Percentiles rank a stretch among this genome's conserved stretches.
Conservation (phyloP, 176 grass and related monocot species). For the Oryza nivara region DNA sequence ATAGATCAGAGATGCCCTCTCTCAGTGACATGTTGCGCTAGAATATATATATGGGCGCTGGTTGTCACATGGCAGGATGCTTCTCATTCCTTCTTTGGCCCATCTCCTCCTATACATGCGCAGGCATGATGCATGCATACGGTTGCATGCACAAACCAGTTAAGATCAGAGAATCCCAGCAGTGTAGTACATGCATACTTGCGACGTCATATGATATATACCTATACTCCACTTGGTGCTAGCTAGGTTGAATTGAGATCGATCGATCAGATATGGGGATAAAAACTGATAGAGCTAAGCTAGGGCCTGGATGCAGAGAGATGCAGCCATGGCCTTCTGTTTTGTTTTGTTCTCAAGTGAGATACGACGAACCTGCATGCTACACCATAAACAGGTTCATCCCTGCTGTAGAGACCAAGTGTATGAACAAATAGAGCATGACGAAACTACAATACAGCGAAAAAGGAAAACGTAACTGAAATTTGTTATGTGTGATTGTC, state of each 20-base stretch:
- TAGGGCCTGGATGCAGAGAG: not conserved
- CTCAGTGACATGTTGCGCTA: not conserved
- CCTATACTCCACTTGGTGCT: not conserved
- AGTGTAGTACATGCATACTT: not conserved
- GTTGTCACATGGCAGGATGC: slow-evolving; percentile 50
- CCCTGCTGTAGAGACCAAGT: too few relatives aligned
- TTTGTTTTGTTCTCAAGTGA: slow-evolving; percentile 32
- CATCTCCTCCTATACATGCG: slow-evolving; percentile 14
- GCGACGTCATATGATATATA: not conserved
- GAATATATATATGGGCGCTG: slow-evolving; percentile 12
- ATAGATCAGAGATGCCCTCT: not conserved
- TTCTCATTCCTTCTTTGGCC: slow-evolving; percentile 61
- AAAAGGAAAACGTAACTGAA: too few relatives aligned
- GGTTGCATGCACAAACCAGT: not conserved
- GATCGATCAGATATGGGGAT: not conserved
- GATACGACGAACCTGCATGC: not conserved
- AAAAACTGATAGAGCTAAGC: not conserved
- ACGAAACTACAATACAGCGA: too few relatives aligned
- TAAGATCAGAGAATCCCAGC: slow-evolving; percentile 34
- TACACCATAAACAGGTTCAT: too few relatives aligned
- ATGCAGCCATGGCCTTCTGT: not conserved
- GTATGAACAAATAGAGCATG: too few relatives aligned
- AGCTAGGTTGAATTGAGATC: not conserved
- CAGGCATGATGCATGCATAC: slow-evolving; percentile 21
- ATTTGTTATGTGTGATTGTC: too few relatives aligned